Conservation (phyloP, 768 basidiomycete species). For the Lactarius hengduanensis region DNA sequence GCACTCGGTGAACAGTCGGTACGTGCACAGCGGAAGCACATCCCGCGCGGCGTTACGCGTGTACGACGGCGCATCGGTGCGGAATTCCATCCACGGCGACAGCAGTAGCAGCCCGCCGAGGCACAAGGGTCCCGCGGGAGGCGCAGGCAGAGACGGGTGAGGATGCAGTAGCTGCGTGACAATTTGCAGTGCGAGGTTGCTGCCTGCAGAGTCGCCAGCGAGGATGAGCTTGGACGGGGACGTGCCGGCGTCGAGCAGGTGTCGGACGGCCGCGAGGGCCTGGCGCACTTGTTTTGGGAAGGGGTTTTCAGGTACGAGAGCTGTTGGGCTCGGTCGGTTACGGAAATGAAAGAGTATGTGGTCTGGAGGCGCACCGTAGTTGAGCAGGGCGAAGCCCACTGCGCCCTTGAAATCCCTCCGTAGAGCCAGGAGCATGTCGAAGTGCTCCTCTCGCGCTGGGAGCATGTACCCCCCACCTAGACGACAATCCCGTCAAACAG, state of each 20-base stretch:
- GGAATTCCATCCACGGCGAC: constrained; percentile 8
- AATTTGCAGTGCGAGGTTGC: constrained; percentile 29
- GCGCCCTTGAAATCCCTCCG: constrained; percentile 8
- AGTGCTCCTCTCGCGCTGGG: not conserved
- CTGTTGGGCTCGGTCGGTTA: not conserved
- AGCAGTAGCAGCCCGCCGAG: constrained; percentile 13
- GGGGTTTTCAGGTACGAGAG: not conserved
- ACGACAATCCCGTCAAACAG: not conserved
- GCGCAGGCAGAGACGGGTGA: constrained; percentile 6
- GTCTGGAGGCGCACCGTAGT: constrained; percentile 10
- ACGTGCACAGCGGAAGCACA: not conserved
- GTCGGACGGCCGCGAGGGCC: constrained; percentile 18
- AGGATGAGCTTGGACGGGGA: constrained; percentile 29
- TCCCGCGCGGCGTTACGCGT: constrained; percentile 5
- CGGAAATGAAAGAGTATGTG: no score
- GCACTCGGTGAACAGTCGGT: not conserved
- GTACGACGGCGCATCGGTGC: constrained; percentile 11
- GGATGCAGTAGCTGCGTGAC: constrained; percentile 28
- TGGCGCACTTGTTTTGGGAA: constrained; percentile 29
- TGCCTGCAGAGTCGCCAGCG: constrained; percentile 29
- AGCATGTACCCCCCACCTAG: constrained; percentile 15
- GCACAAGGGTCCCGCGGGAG: not conserved
- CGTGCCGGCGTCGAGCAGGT: constrained; percentile 25
- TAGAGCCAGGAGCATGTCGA: constrained; percentile 9
- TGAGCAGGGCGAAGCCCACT: constrained; percentile 14